phyloP scores from a whole-genome alignment of 176 grass and related monocot species.

The Triticum urartu region DNA sequence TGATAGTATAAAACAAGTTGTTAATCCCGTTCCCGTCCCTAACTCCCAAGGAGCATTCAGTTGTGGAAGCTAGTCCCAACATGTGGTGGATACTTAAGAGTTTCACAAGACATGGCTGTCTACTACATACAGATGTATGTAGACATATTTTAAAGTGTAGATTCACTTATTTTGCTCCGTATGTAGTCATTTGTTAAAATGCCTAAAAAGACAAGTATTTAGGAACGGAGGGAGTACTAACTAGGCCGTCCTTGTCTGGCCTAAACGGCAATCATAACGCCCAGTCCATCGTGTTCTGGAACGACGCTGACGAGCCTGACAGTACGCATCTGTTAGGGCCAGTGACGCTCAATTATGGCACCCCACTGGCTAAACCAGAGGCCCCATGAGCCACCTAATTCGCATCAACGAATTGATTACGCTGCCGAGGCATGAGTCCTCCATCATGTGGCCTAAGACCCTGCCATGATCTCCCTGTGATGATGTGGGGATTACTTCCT shows the following conservation, averaged over 20 bases:
- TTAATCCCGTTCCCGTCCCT: not conserved
- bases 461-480: constrained; percentile 28
- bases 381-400: constrained; percentile 12
- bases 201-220: no score
- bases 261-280: not conserved
- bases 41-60: not conserved
- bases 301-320: not conserved
- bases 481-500: not conserved
- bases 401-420: constrained; percentile 32
- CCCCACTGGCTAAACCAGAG: not conserved
- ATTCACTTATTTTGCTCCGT: no score
- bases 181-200: no score
- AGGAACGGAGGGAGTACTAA: not conserved
- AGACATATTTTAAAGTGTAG: no score
- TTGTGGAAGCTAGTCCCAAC: not conserved
- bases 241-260: not conserved
- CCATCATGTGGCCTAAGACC: constrained; percentile 28
- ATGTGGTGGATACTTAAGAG: constrained; percentile 14
- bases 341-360: constrained; percentile 16
- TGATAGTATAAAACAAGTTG: not conserved
- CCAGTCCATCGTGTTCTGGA: not conserved
- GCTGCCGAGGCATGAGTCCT: not conserved
- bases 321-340: constrained; percentile 1
- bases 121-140: not conserved
- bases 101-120: not conserved